Evolutionary conservation across 768 basidiomycete genomes (phyloP), one percentile per base, ranked within the genome.

Genomic region (Kwoniella pini): DNA sequence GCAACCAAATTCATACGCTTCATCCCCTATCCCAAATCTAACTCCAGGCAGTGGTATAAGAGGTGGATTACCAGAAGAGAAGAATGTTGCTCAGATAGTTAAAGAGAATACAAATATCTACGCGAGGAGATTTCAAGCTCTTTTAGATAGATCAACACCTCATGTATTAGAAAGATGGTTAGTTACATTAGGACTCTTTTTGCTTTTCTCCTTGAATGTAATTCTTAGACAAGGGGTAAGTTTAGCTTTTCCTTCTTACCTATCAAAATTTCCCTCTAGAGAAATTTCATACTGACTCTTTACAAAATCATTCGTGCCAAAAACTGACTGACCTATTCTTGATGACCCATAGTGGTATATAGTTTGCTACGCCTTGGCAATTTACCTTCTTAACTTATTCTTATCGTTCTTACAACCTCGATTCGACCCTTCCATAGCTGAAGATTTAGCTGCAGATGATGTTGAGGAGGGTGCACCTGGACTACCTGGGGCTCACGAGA

Each of bases 331-430:
- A 42, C 40, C n/a, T 42, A 9, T 12, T 42, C 19, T 13, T 10
- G 5, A 42, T 13, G 11, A 22, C 39, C n/a, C n/a, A 33, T 55
- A 70, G 67, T 74, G 68, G 59, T 65, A 45, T 54, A 60, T 60
- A 26, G 71, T 68, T 57, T 44, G 66, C 61, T 94, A 95, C 75
- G 94, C 90, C 17, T 87, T 90, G 68, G 93, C 91, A 28, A 97
- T 96, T 69, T 97, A 97, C 80, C 85, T 95, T 64, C 84, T 97
- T 61, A 96, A 99, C 81, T 85, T 99, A 54, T 86, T 99, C 55
- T 84, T 99, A 67, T 95, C 96, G 1, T 99, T 99, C 83, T 83
- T 99, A 17, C 94, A 97, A 82, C 96, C 96, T 31, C 90, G 88
- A 77, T 98, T 99, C 77, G 96, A 99, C 79, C 95, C 96, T 0